Evolutionary conservation across 176 grass and related monocot species (phyloP).

Genomic region (maize (Zea mays)): DNA sequence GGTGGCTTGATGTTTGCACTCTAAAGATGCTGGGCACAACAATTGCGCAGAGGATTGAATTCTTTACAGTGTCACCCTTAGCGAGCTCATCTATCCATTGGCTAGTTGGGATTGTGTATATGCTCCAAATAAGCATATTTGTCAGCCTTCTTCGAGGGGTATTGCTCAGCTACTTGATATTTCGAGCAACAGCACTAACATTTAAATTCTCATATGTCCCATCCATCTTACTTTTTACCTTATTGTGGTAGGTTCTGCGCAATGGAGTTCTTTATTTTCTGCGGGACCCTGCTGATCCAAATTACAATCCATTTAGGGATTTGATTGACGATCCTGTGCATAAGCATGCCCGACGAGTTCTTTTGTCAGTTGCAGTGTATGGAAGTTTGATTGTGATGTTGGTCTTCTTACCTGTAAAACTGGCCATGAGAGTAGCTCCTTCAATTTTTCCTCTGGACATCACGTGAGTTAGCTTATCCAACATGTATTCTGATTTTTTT

Average conservation of each 20-base stretch:
- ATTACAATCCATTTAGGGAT: constrained; percentile 97
- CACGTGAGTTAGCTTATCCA: constrained; percentile 50
- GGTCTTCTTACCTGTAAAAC: constrained; percentile 96
- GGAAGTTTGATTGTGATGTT: constrained; percentile 99
- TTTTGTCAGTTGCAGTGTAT: constrained; percentile 94
- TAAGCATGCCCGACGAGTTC: constrained; percentile 91
- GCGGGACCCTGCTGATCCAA: constrained; percentile 95
- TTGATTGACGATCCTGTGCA: constrained; percentile 95
- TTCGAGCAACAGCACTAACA: background rate
- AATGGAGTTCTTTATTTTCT: constrained; percentile 98
- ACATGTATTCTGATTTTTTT: constrained; percentile 3
- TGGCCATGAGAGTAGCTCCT: constrained; percentile 80
- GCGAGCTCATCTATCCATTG: constrained; percentile 93
- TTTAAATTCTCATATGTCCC: background rate
- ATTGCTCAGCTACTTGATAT: constrained; percentile 36
- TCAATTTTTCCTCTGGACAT: constrained; percentile 89
- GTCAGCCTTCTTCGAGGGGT: constrained; percentile 99
- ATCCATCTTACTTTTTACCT: constrained; percentile 25
- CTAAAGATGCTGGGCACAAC: constrained; percentile 90
- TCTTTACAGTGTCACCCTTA: constrained; percentile 82
- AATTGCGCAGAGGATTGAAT: constrained; percentile 92
- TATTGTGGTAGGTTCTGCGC: constrained; percentile 61
- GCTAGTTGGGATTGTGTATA: constrained; percentile 98
- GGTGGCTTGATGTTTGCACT: constrained; percentile 99
- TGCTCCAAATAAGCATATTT: constrained; percentile 99